Evolutionary conservation across 2,329 filamentous ascomycete species (phyloP).

Genomic region (Botrytis sinoallii): DNA sequence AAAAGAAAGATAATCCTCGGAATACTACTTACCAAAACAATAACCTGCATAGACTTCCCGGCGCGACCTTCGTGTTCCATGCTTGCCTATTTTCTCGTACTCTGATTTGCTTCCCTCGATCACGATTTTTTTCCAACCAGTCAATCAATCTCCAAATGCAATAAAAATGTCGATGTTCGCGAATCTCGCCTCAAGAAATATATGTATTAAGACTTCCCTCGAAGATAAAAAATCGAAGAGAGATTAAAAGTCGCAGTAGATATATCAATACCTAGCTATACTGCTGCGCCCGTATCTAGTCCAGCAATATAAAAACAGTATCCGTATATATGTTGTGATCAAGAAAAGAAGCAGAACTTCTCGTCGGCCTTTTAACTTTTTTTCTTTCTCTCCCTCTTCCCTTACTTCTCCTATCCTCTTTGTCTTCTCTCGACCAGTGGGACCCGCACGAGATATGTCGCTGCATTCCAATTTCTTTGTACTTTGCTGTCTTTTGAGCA

Average conservation of each 20-base stretch:
- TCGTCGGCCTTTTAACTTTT: background rate
- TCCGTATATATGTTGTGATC: background rate
- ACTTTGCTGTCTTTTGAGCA: background rate
- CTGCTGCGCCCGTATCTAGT: background rate
- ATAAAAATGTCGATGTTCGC: background rate
- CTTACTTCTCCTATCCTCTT: background rate
- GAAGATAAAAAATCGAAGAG: background rate
- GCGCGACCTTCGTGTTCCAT: constrained; percentile 43
- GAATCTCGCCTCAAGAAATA: background rate
- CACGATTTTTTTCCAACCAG: background rate
- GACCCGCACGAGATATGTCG: background rate
- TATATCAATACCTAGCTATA: background rate
- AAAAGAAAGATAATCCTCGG: background rate
- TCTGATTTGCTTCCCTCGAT: background rate
- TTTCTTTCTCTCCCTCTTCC: background rate
- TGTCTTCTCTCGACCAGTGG: background rate
- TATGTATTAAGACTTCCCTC: background rate
- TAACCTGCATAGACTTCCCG: constrained; percentile 58
- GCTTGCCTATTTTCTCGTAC: background rate
- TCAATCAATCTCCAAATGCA: background rate
- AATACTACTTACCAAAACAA: constrained; percentile 62
- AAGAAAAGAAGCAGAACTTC: background rate
- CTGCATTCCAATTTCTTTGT: constrained; percentile 1
- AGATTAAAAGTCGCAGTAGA: background rate
- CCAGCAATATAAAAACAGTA: background rate